Base-by-base conservation (phyloP, 768 basidiomycete genomes). In the Hemileccinum rubropunctum region DNA sequence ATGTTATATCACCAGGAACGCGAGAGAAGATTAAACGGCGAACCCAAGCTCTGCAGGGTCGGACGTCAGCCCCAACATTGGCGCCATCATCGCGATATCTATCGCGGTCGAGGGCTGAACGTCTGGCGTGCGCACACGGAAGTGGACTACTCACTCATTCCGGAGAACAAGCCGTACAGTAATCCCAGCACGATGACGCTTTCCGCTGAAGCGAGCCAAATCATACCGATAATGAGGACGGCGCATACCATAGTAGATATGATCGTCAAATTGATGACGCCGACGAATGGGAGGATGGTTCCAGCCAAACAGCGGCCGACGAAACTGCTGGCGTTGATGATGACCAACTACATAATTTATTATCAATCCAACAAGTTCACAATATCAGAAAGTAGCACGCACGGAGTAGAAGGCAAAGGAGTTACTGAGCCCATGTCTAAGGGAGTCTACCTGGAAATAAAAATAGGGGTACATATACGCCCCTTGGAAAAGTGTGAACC, bases 321-420 rank as follows among this genome's bases (percentile, higher is more conserved):
- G 30, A 80, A 65, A 47, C 72, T 76, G 1, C 73, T 69, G 2
- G 61, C 78, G 57, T 83, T 83, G 23, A 83, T 53, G 21, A 85
- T 76, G 7, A 78, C 72, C 20, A 84, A 61, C 75, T 82, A 43
- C 12, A 45, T 41, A 3, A 34, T 45, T 2, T 13, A 4, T 28
- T 8, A 33, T 54, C 43, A 62, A 42, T 14, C 13, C 13, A 12
- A 14, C 26, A 4, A 6, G 4, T 23, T 6, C 14, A 37, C 14
- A 40, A 14, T 42, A 1, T 28, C 12, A 26, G 7, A 32, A 43
- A 2, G 11, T 33, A 32, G 13, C 11, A 53, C 64, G 27, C 48
- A 82, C 82, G 18, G 73, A 74, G 57, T 83, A 83, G 54, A 83
- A 83, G 0, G 82, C 74, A 14, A 85, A 66, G 20, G 63, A 65